Conservation (phyloP, 1,139 yeast species). For the Kodamaea ohmeri region DNA sequence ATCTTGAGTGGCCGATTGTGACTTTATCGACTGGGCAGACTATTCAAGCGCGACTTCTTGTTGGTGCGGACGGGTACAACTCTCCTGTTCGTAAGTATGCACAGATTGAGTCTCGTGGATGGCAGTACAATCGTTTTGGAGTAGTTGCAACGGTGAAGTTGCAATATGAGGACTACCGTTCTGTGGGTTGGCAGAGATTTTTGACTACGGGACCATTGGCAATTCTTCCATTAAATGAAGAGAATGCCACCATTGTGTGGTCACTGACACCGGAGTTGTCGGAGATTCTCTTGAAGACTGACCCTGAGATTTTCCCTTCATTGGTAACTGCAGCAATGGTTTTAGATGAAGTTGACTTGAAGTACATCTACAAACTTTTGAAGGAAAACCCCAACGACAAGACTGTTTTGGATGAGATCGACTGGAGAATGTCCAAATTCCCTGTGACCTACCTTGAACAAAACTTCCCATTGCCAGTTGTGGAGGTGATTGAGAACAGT, state of each 20-base stretch:
- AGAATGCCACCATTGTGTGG: slow-evolving; percentile 91
- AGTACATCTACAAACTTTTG: slow-evolving; percentile 35
- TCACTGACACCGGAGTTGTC: slow-evolving; percentile 80
- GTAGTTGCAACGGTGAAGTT: slow-evolving; percentile 83
- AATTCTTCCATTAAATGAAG: slow-evolving; percentile 79
- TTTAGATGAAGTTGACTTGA: slow-evolving; percentile 49
- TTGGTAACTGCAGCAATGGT: slow-evolving; percentile 85
- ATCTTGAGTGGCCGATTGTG: slow-evolving; percentile 74
- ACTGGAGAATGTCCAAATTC: slow-evolving; percentile 64
- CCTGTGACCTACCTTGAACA: slow-evolving; percentile 48
- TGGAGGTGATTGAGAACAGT: slow-evolving; percentile 57
- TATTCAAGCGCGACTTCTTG: slow-evolving; percentile 67
- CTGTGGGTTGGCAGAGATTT: slow-evolving; percentile 91
- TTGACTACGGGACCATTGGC: slow-evolving; percentile 93
- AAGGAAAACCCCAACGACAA: slow-evolving; percentile 41
- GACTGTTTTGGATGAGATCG: slow-evolving; percentile 58
- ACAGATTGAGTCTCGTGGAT: slow-evolving; percentile 81
- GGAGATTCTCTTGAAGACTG: slow-evolving; percentile 53
- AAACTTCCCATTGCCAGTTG: slow-evolving; percentile 63
- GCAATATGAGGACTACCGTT: slow-evolving; percentile 66
- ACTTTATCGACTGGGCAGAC: slow-evolving; percentile 62
- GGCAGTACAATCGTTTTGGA: slow-evolving; percentile 87
- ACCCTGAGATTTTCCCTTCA: slow-evolving; percentile 61
- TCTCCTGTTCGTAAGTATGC: slow-evolving; percentile 89
- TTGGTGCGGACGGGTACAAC: slow-evolving; percentile 96